Evolutionary conservation across 352 stramenopile genomes (phyloP).

Genomic region (Globisporangium apiculatum): DNA sequence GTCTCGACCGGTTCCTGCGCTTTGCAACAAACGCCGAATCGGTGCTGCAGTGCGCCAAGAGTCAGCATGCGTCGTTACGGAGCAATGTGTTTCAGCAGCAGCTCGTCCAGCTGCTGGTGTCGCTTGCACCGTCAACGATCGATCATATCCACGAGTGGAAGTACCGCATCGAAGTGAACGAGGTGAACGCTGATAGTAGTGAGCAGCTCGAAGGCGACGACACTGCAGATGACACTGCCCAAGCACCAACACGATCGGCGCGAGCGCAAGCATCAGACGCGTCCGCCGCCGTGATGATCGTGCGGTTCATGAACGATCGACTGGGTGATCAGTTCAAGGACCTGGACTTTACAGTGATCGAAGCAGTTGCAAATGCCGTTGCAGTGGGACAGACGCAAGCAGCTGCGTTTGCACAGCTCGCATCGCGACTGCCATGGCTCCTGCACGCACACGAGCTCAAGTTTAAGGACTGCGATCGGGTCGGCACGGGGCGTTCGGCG

Average conservation of each 20-base stretch:
- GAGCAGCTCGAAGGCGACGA: too few relatives aligned
- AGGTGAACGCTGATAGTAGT: too few relatives aligned
- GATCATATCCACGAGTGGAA: conserved; percentile 5
- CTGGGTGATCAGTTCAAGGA: background rate
- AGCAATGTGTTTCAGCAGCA: conserved; percentile 5
- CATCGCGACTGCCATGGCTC: conserved; percentile 4
- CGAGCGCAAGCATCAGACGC: background rate
- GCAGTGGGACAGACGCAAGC: background rate
- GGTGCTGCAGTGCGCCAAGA: conserved; percentile 2
- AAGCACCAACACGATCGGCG: background rate
- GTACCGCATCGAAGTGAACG: too few relatives aligned
- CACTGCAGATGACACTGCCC: too few relatives aligned
- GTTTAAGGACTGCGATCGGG: background rate
- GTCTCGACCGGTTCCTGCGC: conserved; percentile 3
- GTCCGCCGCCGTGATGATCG: background rate
- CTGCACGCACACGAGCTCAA: background rate
- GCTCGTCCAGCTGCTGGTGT: conserved; percentile 1
- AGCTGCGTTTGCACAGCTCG: background rate
- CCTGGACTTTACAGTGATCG: background rate
- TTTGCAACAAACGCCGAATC: background rate
- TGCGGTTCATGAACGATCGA: background rate
- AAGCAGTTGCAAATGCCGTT: background rate
- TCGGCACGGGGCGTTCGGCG: conserved; percentile 1
- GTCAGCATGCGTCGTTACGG: background rate
- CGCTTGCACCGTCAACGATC: background rate